Percentiles rank a stretch among this genome's conserved stretches.
These are phyloP conservation scores for Cystobasidiaceae sp. DNA, from an alignment of 1,284 basidiomycete species.

Conservation along the genomic window DNA sequence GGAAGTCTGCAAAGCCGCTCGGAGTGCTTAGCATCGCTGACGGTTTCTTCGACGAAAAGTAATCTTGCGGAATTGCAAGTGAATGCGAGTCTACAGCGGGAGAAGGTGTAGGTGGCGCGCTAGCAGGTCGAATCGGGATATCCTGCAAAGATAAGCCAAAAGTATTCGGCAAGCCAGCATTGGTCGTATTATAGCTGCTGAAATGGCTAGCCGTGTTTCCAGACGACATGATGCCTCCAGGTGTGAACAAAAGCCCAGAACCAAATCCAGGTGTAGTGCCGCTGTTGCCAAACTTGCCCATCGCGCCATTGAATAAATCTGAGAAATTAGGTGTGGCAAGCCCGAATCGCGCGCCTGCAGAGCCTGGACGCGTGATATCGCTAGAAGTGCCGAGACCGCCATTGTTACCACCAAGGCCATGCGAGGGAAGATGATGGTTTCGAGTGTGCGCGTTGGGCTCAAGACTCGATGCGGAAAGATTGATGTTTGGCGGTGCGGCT, in stretches of 20 bases:
- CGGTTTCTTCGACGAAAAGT: slow-evolving; percentile 23
- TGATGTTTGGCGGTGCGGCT: background rate
- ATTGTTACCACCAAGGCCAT: too few relatives aligned
- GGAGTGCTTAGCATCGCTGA: background rate
- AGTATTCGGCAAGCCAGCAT: slow-evolving; percentile 13
- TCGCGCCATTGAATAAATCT: slow-evolving; percentile 17
- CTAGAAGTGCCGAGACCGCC: background rate
- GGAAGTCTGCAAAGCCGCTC: slow-evolving; percentile 14
- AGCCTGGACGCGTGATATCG: slow-evolving; percentile 21
- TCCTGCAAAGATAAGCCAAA: slow-evolving; percentile 22
- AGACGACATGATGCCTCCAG: slow-evolving; percentile 18
- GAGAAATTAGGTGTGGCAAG: slow-evolving; percentile 28
- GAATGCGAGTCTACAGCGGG: slow-evolving; percentile 14
- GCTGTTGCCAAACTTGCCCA: slow-evolving; percentile 20
- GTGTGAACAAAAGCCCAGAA: slow-evolving; percentile 19
- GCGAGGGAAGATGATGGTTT: slow-evolving; percentile 4
- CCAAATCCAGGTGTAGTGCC: slow-evolving; percentile 6
- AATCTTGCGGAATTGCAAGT: slow-evolving; percentile 3
- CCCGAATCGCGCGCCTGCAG: slow-evolving; percentile 20
- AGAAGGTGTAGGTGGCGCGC: slow-evolving; percentile 26
- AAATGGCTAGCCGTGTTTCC: background rate
- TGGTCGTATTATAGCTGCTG: background rate
- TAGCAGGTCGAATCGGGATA: slow-evolving; percentile 25
- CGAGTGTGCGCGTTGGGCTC: background rate
- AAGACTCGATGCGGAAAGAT: background rate